Base-by-base conservation (phyloP, 1,284 basidiomycete genomes). In the Papiliotrema terrestris region DNA sequence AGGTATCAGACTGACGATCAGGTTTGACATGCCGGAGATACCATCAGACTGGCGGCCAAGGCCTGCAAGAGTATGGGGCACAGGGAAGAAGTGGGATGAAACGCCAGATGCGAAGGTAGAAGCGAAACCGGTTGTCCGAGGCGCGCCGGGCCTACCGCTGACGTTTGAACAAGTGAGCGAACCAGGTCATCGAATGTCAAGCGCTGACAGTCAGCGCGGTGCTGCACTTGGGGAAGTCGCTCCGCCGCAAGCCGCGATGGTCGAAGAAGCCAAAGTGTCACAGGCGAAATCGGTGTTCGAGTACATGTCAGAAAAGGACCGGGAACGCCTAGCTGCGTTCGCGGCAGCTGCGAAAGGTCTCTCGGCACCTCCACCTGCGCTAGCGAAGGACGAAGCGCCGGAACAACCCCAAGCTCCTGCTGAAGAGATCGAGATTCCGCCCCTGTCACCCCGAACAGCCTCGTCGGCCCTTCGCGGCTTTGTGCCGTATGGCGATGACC, bases 291-390 rank as follows among this genome's bases (percentile, higher is more conserved):
- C 91, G 0, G 84, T 98, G 2, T 94, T 94, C 67, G 92, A 97
- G 47, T 98, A 87, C 73, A 85, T 98, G 69, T 93, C 92, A 0
- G 84, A 87, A 60, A 94, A 93, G 71, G 91, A 94, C 63, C 83
- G 84, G 50, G 91, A 95, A 57, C 85, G 92, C 2, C 81, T 98
- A 2, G 84, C 88, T 57, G 81, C 82, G 11, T 81, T 88, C 25
- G 78, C 84, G 14, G 73, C 62, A 0, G 58, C 65, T 3, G 67
- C 65, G 9, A 61, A 67, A 49, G 45, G 54, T 3, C 29, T 54
- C 2, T 49, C 63, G 1, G 60, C 61, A 20, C 58, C 68, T 1
- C 54, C 63, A 1, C 55, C 66, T 15, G 61, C 63, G 2, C 57
- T 68, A 2, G 52, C 62, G 15, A 43, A 53, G 0, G 57, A 55